Evolutionary conservation across 202 grass and related monocot genomes (phyloP), one percentile per base, ranked within the genome.

Genomic region (Setaria viridis): DNA sequence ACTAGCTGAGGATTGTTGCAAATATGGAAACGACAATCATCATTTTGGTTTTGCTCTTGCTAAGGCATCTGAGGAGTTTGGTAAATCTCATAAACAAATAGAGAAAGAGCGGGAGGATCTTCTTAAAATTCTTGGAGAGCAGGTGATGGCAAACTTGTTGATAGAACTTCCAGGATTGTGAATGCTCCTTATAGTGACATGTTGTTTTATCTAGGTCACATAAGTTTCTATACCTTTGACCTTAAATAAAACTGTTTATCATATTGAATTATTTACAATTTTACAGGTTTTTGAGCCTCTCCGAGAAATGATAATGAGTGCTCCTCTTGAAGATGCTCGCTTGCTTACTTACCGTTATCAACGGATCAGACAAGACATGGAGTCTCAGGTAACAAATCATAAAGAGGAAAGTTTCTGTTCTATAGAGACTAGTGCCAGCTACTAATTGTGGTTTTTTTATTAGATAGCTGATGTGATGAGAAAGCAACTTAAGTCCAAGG

Each of bases 391-490:
- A 89, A 80, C 41, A 16, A 16, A 66, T 54, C 67, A 29, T 57
- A 70, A 58, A 71, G 67, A 55, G 17, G 32, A 59, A 62, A 83
- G 33, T 57, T 72, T 57, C 17, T 79, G 35, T 79, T 68, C 25
- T 86, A 30, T 16, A 59, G 37, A 64, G 33, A 84, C 1, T 10
- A 84, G 6, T 85, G 62, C 16, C 66, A 63, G 4, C 70, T 82
- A 67, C 77, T 92, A 62, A 84, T 58, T 62, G 41, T 74, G 77
- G 7, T 25, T 21, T 83, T 84, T 79, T 80, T 73, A 84, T 88
- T 93, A 99, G 97, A 99, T 93, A 85, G 90, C 97, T 89, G 97
- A 99, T 87, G 97, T 96, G 87, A 88, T 99, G 82, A 92, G 92
- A 91, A 91, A 91, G n/a, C 93, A 95, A 75, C 77, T 96, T 79